Base-by-base conservation (phyloP, 1,139 yeast species). In the Geotrichum klebahnii region DNA sequence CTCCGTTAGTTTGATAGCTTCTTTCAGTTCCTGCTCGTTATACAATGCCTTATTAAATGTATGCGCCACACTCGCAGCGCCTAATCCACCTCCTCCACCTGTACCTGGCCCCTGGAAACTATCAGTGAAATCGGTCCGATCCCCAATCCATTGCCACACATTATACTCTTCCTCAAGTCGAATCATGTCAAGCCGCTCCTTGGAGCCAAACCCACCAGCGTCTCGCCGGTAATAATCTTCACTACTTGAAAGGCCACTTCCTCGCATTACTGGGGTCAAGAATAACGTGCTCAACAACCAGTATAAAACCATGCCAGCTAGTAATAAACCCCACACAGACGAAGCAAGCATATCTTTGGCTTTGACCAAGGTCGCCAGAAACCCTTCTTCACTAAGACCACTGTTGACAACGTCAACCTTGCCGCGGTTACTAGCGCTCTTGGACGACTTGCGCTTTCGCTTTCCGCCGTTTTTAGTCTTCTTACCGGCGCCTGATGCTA, bases 101-200 rank as follows among this genome's bases (percentile, higher is more conserved):
- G 17, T n/a, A 3, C 16, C 36, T 14, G 3, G 28, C 28, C 14
- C 26, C 32, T 33, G 14, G 5, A 33, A 17, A 10, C 19, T 17
- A 17, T 33, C 33, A 19, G 29, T 33, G 10, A 32, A 16, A 10
- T 29, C 42, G 64, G 67, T 45, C 75, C 85, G 75, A 42, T 77
- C 77, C 51, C 79, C 78, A 38, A 88, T 75, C 96, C 96, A 89
- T 46, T 79, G 76, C 96, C 96, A 89, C 52, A 89, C 67, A 35
- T 77, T 76, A 32, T 76, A 75, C 66, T 88, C 95, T 52, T 81
- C 78, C 51, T 75, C 72, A 55, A 72, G 59, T 26, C 50, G 40
- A 17, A 42, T 50, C 37, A 22, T 46, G 23, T 31, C 52, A 29
- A 43, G 48, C 44, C 22, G 43, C 3, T 23, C 50, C 24, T 20